Evolutionary conservation across 176 grass and related monocot species (phyloP).

Genomic region (Ensete ventricosum): DNA sequence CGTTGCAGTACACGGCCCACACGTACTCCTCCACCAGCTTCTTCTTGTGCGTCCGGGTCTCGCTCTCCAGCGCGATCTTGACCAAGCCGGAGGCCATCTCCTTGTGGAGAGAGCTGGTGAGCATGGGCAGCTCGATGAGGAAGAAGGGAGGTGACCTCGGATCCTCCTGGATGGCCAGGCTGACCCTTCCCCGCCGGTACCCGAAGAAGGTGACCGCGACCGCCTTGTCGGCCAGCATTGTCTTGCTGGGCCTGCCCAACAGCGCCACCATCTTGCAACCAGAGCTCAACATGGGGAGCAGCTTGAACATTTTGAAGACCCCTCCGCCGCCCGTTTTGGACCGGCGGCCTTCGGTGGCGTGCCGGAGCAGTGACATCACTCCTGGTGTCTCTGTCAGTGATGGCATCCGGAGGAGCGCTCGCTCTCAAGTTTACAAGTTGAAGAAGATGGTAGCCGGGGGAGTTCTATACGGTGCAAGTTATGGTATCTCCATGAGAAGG

Average conservation of each 20-base stretch:
- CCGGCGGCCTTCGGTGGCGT: not conserved
- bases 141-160: slow-evolving; percentile 58
- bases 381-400: not conserved
- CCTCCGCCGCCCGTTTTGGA: not conserved
- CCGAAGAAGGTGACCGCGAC: slow-evolving; percentile 46
- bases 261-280: slow-evolving; percentile 6
- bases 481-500: not conserved
- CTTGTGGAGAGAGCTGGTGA: slow-evolving; percentile 55
- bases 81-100: slow-evolving; percentile 53
- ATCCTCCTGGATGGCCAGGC: slow-evolving; percentile 57
- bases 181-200: slow-evolving; percentile 38
- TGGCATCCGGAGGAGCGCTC: not conserved
- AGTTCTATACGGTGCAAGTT: not conserved
- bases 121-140: slow-evolving; percentile 62
- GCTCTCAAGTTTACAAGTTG: not conserved
- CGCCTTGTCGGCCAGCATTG: not conserved
- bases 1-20: slow-evolving; percentile 84
- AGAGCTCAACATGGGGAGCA: slow-evolving; percentile 6
- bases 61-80: slow-evolving; percentile 65
- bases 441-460: not conserved
- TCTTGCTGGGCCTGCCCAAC: not conserved
- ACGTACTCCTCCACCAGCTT: slow-evolving; percentile 56
- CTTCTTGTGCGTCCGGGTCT: slow-evolving; percentile 25
- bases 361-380: not conserved
- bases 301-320: slow-evolving; percentile 7